A percentile compares a stretch with the other conserved stretches of the same genome.
Conservation (phyloP, 371 early-diverging fungal genomes). For the Syncephalastrum monosporum region DNA sequence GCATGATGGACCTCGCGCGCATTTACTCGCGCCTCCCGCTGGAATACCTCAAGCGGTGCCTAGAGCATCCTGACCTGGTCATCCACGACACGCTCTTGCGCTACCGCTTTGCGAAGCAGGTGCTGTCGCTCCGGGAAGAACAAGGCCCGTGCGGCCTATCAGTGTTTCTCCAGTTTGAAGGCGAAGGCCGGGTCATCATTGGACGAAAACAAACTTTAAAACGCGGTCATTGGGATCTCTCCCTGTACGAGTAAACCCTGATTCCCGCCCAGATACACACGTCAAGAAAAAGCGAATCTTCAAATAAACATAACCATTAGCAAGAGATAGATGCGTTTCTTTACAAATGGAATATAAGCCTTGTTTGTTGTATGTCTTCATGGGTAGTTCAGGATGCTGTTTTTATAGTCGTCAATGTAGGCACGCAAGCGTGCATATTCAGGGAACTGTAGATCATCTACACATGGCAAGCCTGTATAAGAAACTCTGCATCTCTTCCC, state of each 20-base stretch:
- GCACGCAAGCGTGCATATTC: slow-evolving; percentile 43
- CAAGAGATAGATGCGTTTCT: not conserved
- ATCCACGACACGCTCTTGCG: slow-evolving; percentile 37
- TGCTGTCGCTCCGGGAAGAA: slow-evolving; percentile 21
- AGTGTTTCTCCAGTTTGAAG: slow-evolving; percentile 30
- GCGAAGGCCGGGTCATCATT: slow-evolving; percentile 14
- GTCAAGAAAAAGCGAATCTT: not conserved
- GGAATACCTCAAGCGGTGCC: slow-evolving; percentile 34
- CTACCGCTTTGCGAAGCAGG: slow-evolving; percentile 30
- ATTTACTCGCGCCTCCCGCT: slow-evolving; percentile 34
- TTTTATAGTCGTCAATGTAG: slow-evolving; percentile 44
- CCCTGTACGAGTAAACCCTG: slow-evolving; percentile 13
- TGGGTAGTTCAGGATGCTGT: slow-evolving; percentile 41
- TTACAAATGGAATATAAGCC: slow-evolving; percentile 4
- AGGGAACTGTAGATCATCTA: slow-evolving; percentile 40
- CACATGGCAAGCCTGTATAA: not conserved
- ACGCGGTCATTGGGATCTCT: slow-evolving; percentile 37
- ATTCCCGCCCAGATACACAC: not conserved
- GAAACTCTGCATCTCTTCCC: not conserved
- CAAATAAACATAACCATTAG: not conserved
- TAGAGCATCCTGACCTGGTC: slow-evolving; percentile 34
- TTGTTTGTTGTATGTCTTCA: slow-evolving; percentile 10
- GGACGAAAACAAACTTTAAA: slow-evolving; percentile 29
- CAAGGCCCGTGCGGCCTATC: slow-evolving; percentile 15
- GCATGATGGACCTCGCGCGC: slow-evolving; percentile 27